These are phyloP conservation scores for Cajanus cajan DNA, from an alignment of 306 rosid genomes.

Conservation along the genomic window DNA sequence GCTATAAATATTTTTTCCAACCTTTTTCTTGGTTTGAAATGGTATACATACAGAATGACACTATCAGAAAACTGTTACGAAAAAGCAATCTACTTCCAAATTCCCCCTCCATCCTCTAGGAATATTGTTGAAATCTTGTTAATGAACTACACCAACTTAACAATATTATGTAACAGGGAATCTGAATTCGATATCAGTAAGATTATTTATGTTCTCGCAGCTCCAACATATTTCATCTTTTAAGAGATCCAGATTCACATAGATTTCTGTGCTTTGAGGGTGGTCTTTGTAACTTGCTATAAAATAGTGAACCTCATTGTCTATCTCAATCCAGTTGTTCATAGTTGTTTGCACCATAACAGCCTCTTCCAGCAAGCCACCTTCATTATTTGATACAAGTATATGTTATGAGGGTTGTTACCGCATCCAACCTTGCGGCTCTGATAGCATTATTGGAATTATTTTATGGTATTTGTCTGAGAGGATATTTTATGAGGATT, in stretches of 20 bases:
- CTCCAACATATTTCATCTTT: constrained; percentile 29
- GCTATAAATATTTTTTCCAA: background rate
- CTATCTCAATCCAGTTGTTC: constrained; percentile 51
- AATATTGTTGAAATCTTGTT: background rate
- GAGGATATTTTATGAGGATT: no score
- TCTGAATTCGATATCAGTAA: background rate
- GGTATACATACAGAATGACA: background rate
- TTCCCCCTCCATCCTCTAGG: background rate
- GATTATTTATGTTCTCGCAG: constrained; percentile 1
- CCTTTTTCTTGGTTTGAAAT: constrained; percentile 9
- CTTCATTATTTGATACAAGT: constrained; percentile 48
- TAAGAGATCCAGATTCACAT: constrained; percentile 37
- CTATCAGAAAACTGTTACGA: background rate
- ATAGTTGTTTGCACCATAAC: constrained; percentile 51
- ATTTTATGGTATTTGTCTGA: no score
- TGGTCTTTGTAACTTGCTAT: constrained; percentile 49
- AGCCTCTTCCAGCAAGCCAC: constrained; percentile 52
- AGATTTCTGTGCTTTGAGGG: constrained; percentile 47
- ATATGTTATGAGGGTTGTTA: no score
- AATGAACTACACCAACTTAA: background rate
- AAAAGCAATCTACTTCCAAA: background rate
- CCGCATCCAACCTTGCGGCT: no score
- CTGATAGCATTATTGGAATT: no score
- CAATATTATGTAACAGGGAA: background rate
- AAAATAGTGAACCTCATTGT: constrained; percentile 48